Evolutionary conservation across 495 filamentous ascomycete genomes (phyloP), one percentile per base, ranked within the genome.

Genomic region (Hypoxylon rickii): DNA sequence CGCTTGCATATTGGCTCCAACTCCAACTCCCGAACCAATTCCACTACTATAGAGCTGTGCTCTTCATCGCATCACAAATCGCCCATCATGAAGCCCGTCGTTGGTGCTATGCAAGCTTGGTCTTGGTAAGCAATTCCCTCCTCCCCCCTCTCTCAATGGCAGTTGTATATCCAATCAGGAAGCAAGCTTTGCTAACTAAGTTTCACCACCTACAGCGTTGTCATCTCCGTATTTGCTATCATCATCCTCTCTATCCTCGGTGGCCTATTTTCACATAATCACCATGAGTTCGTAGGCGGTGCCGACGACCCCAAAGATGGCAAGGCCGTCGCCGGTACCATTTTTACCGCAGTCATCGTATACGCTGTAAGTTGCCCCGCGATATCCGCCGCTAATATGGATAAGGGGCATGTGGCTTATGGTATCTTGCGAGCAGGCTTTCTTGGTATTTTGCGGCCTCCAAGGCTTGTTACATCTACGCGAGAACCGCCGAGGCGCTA

Each of bases 71-170:
- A 36, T 10, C 34, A 16, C 15, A 48, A 50, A 42, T 46, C 43
- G 59, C 53, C 72, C 80, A 87, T 61, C 61, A 96, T 96, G 90
- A 96, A 96, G 85, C 92, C 92, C 47, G 76, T 96, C 66, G 88
- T 96, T 41, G 87, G 89, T 59, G 84, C 89, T 50, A 76, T 94
- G 79, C 92, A 95, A 76, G 92, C 92, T 68, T 96, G 91, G 90
- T 89, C 86, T 75, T 96, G 92, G 91, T 96, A 78, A 52, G 70
- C 44, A 37, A 16, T 17, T 38, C 34, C 13, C 13, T 40, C 31
- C 32, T 41, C 40, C 20, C 42, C 50, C 22, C 43, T 46, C 16
- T 43, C 24, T 15, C 3, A 1, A 38, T 18, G 3, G 13, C 2
- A 38, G 3, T 17, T 18, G 3, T 36, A 13, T 13, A 13, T 12